Conservation (phyloP, 495 filamentous ascomycete genomes). For the Neurospora tetrasperma region DNA sequence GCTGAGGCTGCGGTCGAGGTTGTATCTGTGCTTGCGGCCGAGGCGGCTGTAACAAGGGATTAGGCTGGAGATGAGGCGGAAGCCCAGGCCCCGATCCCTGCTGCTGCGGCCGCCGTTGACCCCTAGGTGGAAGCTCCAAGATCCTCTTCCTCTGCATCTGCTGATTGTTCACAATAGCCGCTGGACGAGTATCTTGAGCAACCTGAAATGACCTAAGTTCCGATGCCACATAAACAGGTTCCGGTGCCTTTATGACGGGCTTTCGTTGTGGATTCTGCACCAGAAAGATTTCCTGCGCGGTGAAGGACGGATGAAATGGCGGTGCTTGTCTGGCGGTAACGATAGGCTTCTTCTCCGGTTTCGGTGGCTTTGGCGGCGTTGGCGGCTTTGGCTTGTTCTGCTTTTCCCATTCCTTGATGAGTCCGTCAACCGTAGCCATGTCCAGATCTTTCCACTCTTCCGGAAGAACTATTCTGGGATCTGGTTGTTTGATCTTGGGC, state of each 20-base stretch:
- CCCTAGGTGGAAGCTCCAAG: background rate
- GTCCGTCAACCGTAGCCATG: background rate
- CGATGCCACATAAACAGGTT: background rate
- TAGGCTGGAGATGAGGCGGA: background rate
- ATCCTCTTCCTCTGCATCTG: background rate
- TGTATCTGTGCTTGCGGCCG: background rate
- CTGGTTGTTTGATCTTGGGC: background rate
- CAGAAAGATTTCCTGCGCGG: background rate
- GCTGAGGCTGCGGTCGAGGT: background rate
- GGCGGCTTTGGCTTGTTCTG: background rate
- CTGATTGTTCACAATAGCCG: background rate
- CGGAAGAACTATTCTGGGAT: background rate
- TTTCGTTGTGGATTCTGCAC: background rate
- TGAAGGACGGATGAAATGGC: background rate
- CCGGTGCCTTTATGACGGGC: background rate
- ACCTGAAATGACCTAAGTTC: background rate
- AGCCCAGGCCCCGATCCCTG: background rate
- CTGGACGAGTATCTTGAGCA: background rate
- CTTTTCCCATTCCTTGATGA: background rate
- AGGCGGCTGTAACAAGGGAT: background rate
- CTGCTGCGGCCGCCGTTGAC: background rate
- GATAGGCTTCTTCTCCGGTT: background rate
- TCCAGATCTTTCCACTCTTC: background rate
- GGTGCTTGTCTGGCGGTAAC: background rate
- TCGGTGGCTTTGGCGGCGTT: background rate